Evolutionary conservation across 805 yeast species (phyloP).

Genomic region (Metschnikowia vanudenii): DNA sequence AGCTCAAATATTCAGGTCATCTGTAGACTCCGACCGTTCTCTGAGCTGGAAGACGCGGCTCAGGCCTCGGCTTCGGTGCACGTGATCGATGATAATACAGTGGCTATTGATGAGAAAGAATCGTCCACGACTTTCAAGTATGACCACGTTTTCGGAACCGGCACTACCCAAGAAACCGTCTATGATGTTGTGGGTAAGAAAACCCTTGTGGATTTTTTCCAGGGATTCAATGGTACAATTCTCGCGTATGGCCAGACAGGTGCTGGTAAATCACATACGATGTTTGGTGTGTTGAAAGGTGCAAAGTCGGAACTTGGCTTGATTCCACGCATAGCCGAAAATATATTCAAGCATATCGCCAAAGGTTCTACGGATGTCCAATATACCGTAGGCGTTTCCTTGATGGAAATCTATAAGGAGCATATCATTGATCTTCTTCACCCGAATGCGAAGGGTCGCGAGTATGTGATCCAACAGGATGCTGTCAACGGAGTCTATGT

Average conservation of each 20-base stretch:
- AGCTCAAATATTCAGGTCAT: slow-evolving; percentile 56
- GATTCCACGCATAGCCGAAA: slow-evolving; percentile 69
- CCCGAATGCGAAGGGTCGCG: slow-evolving; percentile 22
- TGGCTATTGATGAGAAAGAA: slow-evolving; percentile 29
- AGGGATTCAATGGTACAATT: slow-evolving; percentile 77
- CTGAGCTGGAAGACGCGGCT: slow-evolving; percentile 28
- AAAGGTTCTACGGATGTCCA: slow-evolving; percentile 51
- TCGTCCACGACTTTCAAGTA: slow-evolving; percentile 47
- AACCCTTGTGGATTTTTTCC: slow-evolving; percentile 66
- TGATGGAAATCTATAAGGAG: slow-evolving; percentile 82
- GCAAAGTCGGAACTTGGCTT: slow-evolving; percentile 48
- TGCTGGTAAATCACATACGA: slow-evolving; percentile 72
- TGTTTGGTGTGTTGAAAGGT: slow-evolving; percentile 54
- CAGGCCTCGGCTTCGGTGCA: slow-evolving; percentile 20
- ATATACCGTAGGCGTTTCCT: slow-evolving; percentile 65
- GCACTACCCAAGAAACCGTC: slow-evolving; percentile 53
- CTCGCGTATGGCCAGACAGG: slow-evolving; percentile 81
- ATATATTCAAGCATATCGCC: slow-evolving; percentile 56
- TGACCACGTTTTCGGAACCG: slow-evolving; percentile 60
- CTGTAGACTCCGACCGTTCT: slow-evolving; percentile 68
- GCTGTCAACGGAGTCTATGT: slow-evolving; percentile 64
- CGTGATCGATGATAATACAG: slow-evolving; percentile 26
- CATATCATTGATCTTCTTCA: slow-evolving; percentile 65
- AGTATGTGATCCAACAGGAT: slow-evolving; percentile 62
- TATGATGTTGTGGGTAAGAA: slow-evolving; percentile 58